Evolutionary conservation across 441 rosid genomes (phyloP), one percentile per base, ranked within the genome.

Genomic region (Flueggea neowawraea): DNA sequence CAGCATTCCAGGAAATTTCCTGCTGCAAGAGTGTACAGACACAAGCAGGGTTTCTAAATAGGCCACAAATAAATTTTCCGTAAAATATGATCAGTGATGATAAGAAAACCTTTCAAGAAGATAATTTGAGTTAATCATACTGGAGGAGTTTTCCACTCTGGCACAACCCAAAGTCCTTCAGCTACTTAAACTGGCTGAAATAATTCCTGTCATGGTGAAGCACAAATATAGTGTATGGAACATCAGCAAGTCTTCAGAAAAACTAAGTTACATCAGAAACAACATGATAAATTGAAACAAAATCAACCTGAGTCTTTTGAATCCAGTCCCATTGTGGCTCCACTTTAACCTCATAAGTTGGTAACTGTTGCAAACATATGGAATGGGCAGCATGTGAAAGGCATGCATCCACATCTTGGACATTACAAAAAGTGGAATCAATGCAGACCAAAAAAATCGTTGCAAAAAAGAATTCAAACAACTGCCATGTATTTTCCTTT

Each of bases 151-250:
- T 60, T 72, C 98, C 97, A 85, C 71, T 90, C 88, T 8, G 95
- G 97, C 58, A 87, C 82, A 54, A 93, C 82, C 98, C 97, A 93
- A 64, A 90, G 87, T 58, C 91, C 84, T 68, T 82, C 71, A 2
- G 84, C 65, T 17, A 90, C 80, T 82, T 84, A 84, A 55, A 93
- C 77, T 33, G 97, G 90, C 61, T 65, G 78, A 81, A 93, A 90
- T 17, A 74, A 84, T 59, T 93, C 93, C 98, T 90, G 77, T 58
- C 69, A 66, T 16, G 54, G 44, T 39, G 39, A 49, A 60, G 39
- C 50, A 41, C 14, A 15, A 13, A 50, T 41, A 54, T 47, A 22
- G 61, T 22, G 28, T 22, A 57, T 54, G 12, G 12, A 12, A 17
- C 6, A 17, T 14, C 13, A 54, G 8, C 33, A 16, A 10, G 10